Base-by-base conservation (phyloP, 2,329 filamentous ascomycete species). In the Pseudonectria foliicola region DNA sequence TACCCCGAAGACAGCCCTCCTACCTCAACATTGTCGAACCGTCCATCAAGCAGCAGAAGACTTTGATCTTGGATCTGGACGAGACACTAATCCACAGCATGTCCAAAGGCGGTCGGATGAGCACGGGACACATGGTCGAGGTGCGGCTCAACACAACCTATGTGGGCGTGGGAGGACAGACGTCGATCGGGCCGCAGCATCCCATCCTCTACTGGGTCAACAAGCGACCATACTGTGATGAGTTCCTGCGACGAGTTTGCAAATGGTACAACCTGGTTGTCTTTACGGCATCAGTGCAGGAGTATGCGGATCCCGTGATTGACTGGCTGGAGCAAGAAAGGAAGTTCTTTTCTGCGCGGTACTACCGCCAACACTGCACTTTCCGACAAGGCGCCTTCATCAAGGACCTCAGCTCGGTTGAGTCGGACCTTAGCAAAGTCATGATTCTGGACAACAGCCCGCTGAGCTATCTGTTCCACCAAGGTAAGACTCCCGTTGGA, bases 381-480 rank as follows among this genome's bases (percentile, higher is more conserved):
- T 88, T 87, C 56, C 77, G 92, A 35, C 92, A 95, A 51, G 90
- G 90, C 32, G 89, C 90, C 23, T 98, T 95, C 57, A 96, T 98
- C 70, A 98, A 98, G 62, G 92, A 98, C 63, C 70, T 98, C 37
- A 92, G 87, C 59, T 86, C 87, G 37, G 88, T 98, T 27, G 92
- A 98, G 70, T 89, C 92, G 13, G 92, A 98, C 60, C 68, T 98
- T 55, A 95, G 89, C 66, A 93, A 88, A 64, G 92, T 98, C 41
- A 95, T 96, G 84, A 98, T 98, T 59, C 70, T 98, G 62, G 92
- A 98, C 67, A 98, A 98, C 58, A 95, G 88, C 61, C 92, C 92
- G 36, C 77, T 95, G 69, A 95, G 89, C 66, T 98, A 96, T 65
- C 85, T 95, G 66, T 96, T 96, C 64, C 90, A 96, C 58, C 88